Conservation (phyloP, 176 grass and related monocot species). For the Luzula sylvatica region DNA sequence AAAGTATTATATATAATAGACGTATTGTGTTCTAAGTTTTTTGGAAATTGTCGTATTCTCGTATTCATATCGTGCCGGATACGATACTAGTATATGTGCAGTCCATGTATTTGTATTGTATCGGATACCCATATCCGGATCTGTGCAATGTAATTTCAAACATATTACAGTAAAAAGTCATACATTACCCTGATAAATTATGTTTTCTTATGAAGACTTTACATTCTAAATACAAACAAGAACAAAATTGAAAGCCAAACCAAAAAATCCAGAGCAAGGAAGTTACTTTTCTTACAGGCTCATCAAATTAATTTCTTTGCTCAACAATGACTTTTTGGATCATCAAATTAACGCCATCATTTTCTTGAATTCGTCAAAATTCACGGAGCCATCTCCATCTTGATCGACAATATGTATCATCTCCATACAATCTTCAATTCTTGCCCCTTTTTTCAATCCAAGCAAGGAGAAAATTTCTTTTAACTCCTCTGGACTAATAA, state of each 20-base stretch:
- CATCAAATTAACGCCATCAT: conserved; percentile 65
- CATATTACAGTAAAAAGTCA: too few relatives aligned
- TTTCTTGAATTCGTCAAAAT: conserved; percentile 91
- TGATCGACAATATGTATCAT: conserved; percentile 79
- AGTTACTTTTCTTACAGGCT: conserved; percentile 9
- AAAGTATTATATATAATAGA: too few relatives aligned
- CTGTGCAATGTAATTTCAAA: too few relatives aligned
- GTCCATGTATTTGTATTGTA: too few relatives aligned
- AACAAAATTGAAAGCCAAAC: background rate
- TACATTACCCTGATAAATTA: too few relatives aligned
- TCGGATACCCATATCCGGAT: too few relatives aligned
- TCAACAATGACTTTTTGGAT: background rate
- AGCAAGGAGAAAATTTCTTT: conserved; percentile 55
- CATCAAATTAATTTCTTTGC: conserved; percentile 1
- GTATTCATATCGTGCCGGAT: too few relatives aligned
- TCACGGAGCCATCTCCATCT: conserved; percentile 87
- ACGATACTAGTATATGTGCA: too few relatives aligned
- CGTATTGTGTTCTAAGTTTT: too few relatives aligned
- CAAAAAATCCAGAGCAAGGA: background rate
- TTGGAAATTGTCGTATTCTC: too few relatives aligned
- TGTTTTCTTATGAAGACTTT: too few relatives aligned
- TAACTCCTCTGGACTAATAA: conserved; percentile 84
- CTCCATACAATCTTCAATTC: conserved; percentile 56
- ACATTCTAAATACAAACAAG: background rate
- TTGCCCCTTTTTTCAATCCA: conserved; percentile 47